Percentiles rank a stretch among this genome's conserved stretches.
Conservation (phyloP, 2,329 filamentous ascomycete species). For the Diaporthe longicolla region DNA sequence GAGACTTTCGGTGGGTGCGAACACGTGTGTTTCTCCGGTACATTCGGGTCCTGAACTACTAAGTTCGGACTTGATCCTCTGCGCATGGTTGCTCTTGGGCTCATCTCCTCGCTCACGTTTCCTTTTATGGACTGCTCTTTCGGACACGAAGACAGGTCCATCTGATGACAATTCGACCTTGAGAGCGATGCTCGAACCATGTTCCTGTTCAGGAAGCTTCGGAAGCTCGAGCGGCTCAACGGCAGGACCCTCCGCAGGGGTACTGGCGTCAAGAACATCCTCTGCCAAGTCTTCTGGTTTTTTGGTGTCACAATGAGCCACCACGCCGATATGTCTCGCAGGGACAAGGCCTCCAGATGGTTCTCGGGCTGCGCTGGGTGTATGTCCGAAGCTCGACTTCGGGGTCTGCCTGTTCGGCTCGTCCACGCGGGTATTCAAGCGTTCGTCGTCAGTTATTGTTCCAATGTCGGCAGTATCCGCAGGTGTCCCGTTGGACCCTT, state of each 20-base stretch:
- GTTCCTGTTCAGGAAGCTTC: constrained; percentile 46
- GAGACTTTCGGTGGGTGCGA: constrained; percentile 68
- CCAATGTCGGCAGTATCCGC: neutral
- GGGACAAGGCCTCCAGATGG: neutral
- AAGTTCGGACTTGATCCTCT: constrained; percentile 61
- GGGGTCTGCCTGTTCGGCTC: constrained; percentile 8
- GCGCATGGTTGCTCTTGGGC: constrained; percentile 45
- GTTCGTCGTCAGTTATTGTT: neutral
- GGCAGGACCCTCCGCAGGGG: neutral
- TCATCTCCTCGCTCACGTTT: constrained; percentile 51
- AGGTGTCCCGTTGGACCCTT: neutral
- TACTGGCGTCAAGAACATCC: constrained; percentile 16
- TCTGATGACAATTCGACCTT: constrained; percentile 71
- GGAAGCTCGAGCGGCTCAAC: constrained; percentile 49
- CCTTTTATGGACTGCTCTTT: constrained; percentile 64
- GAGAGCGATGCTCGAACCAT: constrained; percentile 46
- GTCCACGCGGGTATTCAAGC: neutral
- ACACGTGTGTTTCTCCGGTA: constrained; percentile 47
- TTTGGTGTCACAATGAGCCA: neutral
- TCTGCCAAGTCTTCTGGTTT: neutral
- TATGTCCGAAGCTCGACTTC: neutral
- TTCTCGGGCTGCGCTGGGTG: neutral
- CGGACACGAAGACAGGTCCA: constrained; percentile 64
- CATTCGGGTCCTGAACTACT: constrained; percentile 50
- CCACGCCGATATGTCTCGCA: neutral